These are phyloP conservation scores for Agapanthus africanus DNA, from an alignment of 106 monocot species.

Conservation along the genomic window DNA sequence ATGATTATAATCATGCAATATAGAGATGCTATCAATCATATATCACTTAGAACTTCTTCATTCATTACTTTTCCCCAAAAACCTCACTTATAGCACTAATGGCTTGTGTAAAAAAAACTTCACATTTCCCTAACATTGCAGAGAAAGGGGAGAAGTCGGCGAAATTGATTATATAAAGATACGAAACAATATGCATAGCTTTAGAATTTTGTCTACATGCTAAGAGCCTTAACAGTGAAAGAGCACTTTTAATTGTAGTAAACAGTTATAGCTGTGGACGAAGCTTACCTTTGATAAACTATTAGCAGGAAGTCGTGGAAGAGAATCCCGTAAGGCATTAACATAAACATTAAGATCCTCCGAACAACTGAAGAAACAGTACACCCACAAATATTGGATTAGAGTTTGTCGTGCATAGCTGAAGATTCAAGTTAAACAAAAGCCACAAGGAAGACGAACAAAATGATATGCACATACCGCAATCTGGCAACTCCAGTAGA, in stretches of 20 bases:
- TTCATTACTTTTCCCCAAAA: no score
- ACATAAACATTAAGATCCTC: constrained; percentile 66
- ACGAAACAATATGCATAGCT: no score
- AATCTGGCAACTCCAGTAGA: constrained; percentile 94
- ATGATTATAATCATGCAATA: no score
- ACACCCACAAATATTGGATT: neutral
- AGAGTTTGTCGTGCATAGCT: neutral
- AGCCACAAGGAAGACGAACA: neutral
- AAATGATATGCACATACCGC: constrained; percentile 33
- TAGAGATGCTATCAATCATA: no score
- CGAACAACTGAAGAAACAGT: constrained; percentile 33
- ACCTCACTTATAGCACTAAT: no score
- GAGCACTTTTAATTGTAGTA: no score
- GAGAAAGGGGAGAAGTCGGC: constrained; percentile 62
- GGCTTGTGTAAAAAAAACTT: no score
- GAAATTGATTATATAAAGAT: no score
- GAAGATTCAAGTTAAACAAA: constrained; percentile 2
- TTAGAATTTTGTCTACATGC: no score
- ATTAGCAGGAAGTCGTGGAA: constrained; percentile 63
- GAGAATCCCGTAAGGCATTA: constrained; percentile 42
- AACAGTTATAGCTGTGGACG: no score
- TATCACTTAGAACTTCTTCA: no score
- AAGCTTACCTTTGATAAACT: constrained; percentile 65
- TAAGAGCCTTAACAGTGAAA: no score
- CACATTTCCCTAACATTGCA: constrained; percentile 27